phyloP scores from a whole-genome alignment of 768 basidiomycete genomes.

The Tulasnella sp. region DNA sequence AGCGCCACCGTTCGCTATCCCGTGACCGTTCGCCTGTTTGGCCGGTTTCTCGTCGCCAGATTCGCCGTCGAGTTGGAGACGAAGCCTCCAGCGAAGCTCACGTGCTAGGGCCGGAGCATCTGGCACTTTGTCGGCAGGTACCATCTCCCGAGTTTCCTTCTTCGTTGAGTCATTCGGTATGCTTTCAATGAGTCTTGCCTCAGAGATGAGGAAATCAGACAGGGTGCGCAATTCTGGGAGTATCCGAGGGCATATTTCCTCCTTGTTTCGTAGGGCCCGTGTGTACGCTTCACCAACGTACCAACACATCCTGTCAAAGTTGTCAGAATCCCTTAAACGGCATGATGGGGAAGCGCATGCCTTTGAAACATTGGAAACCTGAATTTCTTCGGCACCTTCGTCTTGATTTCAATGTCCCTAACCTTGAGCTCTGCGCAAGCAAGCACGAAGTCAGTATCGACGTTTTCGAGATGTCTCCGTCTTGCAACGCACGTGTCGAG shows the following conservation, averaged over 20 bases:
- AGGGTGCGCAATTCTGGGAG: constrained; percentile 67
- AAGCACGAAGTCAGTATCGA: constrained; percentile 6
- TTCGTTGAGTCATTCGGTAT: constrained; percentile 63
- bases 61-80: constrained; percentile 36
- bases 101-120: constrained; percentile 77
- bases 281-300: constrained; percentile 81
- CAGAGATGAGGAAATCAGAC: constrained; percentile 73
- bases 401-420: constrained; percentile 85
- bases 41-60: constrained; percentile 33
- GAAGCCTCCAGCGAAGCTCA: constrained; percentile 81
- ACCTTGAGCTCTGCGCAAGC: constrained; percentile 68
- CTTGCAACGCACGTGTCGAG: constrained; percentile 61
- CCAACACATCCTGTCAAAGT: constrained; percentile 70
- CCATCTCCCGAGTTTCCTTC: constrained; percentile 74
- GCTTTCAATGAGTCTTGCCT: constrained; percentile 67
- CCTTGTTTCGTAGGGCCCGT: constrained; percentile 61
- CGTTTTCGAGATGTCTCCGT: neutral
- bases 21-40: neutral
- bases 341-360: constrained; percentile 42
- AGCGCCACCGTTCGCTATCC: neutral
- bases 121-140: constrained; percentile 76
- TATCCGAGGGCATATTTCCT: constrained; percentile 55
- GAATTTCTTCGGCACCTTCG: constrained; percentile 90
- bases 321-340: neutral
- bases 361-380: constrained; percentile 78